Conservation (phyloP, 2,329 filamentous ascomycete species). For the Pleoardoris graminearum region DNA sequence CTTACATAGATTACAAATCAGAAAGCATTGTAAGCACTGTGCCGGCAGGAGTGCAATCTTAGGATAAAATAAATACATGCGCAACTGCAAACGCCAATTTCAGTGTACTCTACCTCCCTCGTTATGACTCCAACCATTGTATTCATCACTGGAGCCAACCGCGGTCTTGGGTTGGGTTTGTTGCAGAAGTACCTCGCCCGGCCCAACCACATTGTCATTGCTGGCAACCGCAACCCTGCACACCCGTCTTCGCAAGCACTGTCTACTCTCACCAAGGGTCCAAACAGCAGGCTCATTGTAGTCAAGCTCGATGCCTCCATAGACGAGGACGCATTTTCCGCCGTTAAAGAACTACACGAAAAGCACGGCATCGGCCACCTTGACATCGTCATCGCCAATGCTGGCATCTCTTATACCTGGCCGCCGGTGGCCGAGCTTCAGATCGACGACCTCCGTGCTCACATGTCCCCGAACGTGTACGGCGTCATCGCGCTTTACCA, state of each 20-base stretch:
- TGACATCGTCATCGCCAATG: conserved; percentile 56
- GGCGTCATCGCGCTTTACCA: conserved; percentile 37
- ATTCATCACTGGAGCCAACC: conserved; percentile 6
- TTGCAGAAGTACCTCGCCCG: conserved; percentile 12
- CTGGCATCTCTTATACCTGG: conserved; percentile 42
- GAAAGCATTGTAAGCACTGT: no score
- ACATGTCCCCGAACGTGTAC: conserved; percentile 49
- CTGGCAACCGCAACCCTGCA: conserved; percentile 15
- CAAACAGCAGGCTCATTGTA: conserved; percentile 19
- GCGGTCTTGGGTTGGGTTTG: conserved; percentile 33
- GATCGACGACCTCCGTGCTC: conserved; percentile 31
- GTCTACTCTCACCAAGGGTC: conserved; percentile 39
- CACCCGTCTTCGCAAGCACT: conserved; percentile 4
- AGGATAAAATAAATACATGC: no score
- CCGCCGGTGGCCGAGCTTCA: background rate
- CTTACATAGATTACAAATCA: no score
- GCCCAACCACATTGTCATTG: conserved; percentile 23
- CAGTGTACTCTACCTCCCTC: no score
- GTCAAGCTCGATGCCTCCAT: conserved; percentile 19
- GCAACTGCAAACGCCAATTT: no score
- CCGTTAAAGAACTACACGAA: conserved; percentile 11
- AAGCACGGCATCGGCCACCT: conserved; percentile 46
- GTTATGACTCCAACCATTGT: background rate
- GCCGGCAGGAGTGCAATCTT: no score
- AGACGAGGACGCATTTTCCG: conserved; percentile 10